Base-by-base conservation (phyloP, 495 filamentous ascomycete species). In the Aspergillus coremiiformis region DNA sequence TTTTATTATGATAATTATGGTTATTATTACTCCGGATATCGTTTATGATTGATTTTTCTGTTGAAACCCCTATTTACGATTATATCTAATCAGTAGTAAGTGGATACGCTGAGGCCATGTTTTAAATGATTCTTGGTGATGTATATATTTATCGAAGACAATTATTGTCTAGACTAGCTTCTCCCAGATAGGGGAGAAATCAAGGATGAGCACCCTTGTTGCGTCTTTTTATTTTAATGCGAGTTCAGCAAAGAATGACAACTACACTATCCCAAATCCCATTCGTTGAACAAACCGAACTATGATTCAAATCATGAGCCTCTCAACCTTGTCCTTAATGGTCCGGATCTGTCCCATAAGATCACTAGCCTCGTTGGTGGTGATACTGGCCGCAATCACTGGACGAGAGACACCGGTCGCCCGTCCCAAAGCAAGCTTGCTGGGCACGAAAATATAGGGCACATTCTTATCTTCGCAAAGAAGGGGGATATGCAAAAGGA, bases 321-420 rank as follows among this genome's bases (percentile, higher is more conserved):
- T 80, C 78, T 98, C 93, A 37, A 98, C 89, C 84, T 96, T 93
- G 67, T 91, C 85, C 79, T 92, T 95, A 61, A 97, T 71, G 41
- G 77, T 71, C 52, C 85, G 75, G 67, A 97, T 96, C 79, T 93
- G 88, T 56, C 76, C 76, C 71, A 84, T 84, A 26, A 97, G 77
- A 64, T 96, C 93, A 60, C 80, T 85, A 12, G 87, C 89, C 73
- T 96, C 93, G 78, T 96, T 97, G 59, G 86, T 90, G 32, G 89
- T 95, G 63, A 96, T 92, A 55, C 80, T 84, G 33, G 82, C 84
- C 35, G 87, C 84, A 59, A 98, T 96, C 33, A 98, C 90, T 39
- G 89, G 80, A 32, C 93, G 75, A 58, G 78, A 84, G 46, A 96
- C 91, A 75, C 91, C 91, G 43, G 59, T 64, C 11, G 73, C 73